A percentile compares a stretch with the other conserved stretches of the same genome.
Conservation (phyloP, 768 basidiomycete species). For the Rubroboletus satanas region DNA sequence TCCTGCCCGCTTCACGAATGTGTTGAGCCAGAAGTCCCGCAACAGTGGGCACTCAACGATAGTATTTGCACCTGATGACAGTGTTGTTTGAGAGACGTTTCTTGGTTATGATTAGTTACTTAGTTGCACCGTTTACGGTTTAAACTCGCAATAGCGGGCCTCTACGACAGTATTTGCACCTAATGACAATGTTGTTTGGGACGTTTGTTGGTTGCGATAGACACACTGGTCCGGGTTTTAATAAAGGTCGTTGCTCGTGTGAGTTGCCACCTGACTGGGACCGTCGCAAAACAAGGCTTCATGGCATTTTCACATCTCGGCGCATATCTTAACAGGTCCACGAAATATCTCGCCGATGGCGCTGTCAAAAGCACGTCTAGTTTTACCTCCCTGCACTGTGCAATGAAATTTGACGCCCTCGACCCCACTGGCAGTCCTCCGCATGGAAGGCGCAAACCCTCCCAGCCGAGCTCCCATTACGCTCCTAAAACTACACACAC, state of each 20-base stretch:
- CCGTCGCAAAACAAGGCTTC: neutral
- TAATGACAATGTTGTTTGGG: too few species aligned
- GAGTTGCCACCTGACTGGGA: neutral
- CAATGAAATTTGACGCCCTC: conserved; percentile 12
- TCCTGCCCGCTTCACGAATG: conserved; percentile 1
- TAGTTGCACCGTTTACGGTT: neutral
- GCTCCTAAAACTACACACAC: conserved; percentile 62
- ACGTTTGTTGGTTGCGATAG: too few species aligned
- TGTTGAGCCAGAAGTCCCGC: neutral
- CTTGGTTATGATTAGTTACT: neutral
- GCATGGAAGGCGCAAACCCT: conserved; percentile 72
- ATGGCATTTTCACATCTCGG: conserved; percentile 27
- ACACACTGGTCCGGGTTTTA: neutral
- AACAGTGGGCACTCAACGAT: neutral
- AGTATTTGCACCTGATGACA: neutral
- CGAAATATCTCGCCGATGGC: conserved; percentile 38
- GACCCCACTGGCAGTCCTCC: conserved; percentile 45
- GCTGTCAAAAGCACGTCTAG: conserved; percentile 38
- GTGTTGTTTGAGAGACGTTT: neutral
- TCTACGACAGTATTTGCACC: neutral
- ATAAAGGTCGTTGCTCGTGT: neutral
- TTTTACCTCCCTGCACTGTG: conserved; percentile 7
- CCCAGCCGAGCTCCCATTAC: conserved; percentile 59
- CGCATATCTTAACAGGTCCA: conserved; percentile 38
- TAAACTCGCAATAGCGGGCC: neutral